phyloP scores from a whole-genome alignment of 495 filamentous ascomycete genomes.

The Rostrohypoxylon terebratum region DNA sequence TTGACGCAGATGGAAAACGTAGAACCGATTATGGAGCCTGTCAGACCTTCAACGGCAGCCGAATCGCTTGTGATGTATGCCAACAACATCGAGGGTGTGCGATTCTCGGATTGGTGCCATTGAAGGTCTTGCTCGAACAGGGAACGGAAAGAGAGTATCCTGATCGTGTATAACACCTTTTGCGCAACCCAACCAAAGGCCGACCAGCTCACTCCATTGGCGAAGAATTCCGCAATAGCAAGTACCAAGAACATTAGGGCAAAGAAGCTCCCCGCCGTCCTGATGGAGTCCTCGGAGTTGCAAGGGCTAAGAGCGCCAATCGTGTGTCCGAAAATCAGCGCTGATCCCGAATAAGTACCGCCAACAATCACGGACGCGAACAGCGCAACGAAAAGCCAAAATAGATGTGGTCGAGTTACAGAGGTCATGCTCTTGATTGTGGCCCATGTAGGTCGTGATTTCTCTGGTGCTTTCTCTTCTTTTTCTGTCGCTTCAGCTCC shows the following conservation, averaged over 20 bases:
- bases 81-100: constrained; percentile 63
- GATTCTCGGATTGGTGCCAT: constrained; percentile 62
- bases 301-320: constrained; percentile 52
- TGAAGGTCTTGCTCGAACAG: constrained; percentile 61
- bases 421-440: constrained; percentile 43
- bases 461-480: constrained; percentile 16
- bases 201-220: constrained; percentile 59
- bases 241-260: constrained; percentile 67
- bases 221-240: constrained; percentile 59
- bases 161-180: constrained; percentile 56
- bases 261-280: constrained; percentile 59
- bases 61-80: constrained; percentile 66
- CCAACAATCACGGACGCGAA: constrained; percentile 57
- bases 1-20: constrained; percentile 61
- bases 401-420: constrained; percentile 44
- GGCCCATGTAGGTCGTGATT: constrained; percentile 40
- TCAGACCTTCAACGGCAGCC: constrained; percentile 57
- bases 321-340: constrained; percentile 64
- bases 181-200: constrained; percentile 63
- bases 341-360: constrained; percentile 59
- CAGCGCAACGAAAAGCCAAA: constrained; percentile 46
- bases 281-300: constrained; percentile 51
- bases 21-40: constrained; percentile 59
- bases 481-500: constrained; percentile 23
- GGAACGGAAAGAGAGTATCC: constrained; percentile 60